Evolutionary conservation across 345 rosid species (phyloP).

Genomic region (Lepidium aucheri): DNA sequence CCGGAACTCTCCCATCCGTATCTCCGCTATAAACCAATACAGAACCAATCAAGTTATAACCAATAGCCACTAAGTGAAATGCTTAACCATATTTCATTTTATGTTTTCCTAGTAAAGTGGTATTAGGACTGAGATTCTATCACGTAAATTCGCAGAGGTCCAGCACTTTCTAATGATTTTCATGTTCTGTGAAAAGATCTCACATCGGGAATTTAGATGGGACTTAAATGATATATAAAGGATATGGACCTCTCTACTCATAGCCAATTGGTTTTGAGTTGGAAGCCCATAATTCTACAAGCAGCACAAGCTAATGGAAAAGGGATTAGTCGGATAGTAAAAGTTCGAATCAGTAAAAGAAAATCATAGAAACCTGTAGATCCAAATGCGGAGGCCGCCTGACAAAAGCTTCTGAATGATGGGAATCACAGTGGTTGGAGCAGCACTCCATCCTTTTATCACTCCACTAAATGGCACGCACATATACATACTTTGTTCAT

Average conservation of each 20-base stretch:
- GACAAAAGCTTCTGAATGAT: slow-evolving; percentile 44
- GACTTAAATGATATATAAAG: too few species aligned
- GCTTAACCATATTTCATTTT: neutral
- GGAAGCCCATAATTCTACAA: too few species aligned
- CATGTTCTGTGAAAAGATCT: too few species aligned
- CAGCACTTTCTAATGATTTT: too few species aligned
- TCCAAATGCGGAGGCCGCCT: slow-evolving; percentile 64
- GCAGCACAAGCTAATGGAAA: too few species aligned
- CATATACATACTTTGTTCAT: neutral
- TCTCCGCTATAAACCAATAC: slow-evolving; percentile 48
- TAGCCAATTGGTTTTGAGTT: too few species aligned
- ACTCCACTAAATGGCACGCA: slow-evolving; percentile 20
- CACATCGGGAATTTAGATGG: too few species aligned
- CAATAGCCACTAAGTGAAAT: neutral
- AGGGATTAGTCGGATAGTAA: too few species aligned
- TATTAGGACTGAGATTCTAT: too few species aligned
- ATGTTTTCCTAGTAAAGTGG: too few species aligned
- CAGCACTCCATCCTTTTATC: slow-evolving; percentile 41
- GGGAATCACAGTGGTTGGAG: slow-evolving; percentile 44
- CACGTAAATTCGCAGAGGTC: too few species aligned
- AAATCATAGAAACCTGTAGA: slow-evolving; percentile 45
- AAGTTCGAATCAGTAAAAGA: neutral
- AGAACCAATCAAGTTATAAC: neutral
- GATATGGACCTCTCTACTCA: too few species aligned
- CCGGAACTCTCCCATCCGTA: slow-evolving; percentile 82